Conservation (phyloP, 2,329 filamentous ascomycete genomes). For the Aspergillus proliferans region DNA sequence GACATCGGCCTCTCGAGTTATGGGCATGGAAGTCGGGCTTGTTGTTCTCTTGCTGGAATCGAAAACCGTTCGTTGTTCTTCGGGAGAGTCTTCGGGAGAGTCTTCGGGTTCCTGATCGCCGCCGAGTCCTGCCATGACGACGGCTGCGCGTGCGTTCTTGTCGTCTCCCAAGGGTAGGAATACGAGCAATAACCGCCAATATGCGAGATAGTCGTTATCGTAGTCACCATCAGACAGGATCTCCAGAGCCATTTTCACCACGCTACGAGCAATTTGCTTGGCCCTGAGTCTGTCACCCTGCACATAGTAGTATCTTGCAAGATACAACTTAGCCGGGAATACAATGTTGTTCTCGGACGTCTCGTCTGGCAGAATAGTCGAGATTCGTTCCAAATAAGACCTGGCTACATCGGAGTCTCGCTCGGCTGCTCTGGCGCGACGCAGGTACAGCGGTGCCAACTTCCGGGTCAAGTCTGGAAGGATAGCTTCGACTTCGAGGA, state of each 20-base stretch:
- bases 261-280: conserved; percentile 12
- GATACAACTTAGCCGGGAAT: conserved; percentile 11
- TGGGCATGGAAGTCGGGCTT: neutral
- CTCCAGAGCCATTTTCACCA: conserved; percentile 21
- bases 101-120: neutral
- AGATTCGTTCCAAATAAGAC: conserved; percentile 7
- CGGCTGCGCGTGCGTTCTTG: conserved; percentile 9
- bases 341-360: conserved; percentile 10
- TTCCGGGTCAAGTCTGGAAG: conserved; percentile 9
- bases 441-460: conserved; percentile 14
- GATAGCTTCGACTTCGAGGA: conserved; percentile 7
- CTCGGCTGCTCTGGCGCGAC: conserved; percentile 5
- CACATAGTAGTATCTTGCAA: conserved; percentile 15
- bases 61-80: neutral
- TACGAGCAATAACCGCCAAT: conserved; percentile 13
- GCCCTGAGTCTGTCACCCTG: conserved; percentile 14
- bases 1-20: too few relatives aligned
- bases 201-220: conserved; percentile 22
- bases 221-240: conserved; percentile 22
- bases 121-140: conserved; percentile 10
- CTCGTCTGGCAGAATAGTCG: conserved; percentile 10
- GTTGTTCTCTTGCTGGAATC: neutral
- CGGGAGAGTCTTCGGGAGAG: neutral
- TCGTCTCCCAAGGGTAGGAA: conserved; percentile 17
- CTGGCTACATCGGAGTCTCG: conserved; percentile 4